Conservation (phyloP, 2,329 filamentous ascomycete genomes). For the Colletotrichum siamense region DNA sequence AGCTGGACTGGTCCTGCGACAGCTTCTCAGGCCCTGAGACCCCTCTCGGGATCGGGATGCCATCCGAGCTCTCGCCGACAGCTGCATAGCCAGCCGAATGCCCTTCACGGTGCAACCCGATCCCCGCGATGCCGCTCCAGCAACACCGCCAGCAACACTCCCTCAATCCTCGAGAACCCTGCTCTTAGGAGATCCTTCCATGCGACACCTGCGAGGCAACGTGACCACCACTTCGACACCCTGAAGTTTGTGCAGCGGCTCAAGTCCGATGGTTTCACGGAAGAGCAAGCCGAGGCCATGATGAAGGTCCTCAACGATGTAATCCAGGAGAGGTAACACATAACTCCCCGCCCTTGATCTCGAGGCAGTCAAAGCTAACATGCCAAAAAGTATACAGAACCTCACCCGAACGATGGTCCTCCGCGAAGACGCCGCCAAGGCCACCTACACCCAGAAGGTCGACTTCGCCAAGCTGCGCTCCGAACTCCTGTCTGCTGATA, state of each 20-base stretch:
- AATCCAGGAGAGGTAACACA: constrained; percentile 84
- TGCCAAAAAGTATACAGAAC: constrained; percentile 80
- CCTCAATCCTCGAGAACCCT: constrained; percentile 32
- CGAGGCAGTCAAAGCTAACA: neutral
- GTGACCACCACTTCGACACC: constrained; percentile 97
- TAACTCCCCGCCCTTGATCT: neutral
- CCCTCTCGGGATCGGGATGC: constrained; percentile 32
- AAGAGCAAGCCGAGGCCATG: constrained; percentile 95
- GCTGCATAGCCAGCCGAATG: constrained; percentile 24
- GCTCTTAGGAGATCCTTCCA: constrained; percentile 64
- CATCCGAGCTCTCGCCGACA: constrained; percentile 14
- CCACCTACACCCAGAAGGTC: constrained; percentile 86
- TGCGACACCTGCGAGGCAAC: constrained; percentile 62
- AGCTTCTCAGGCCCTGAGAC: constrained; percentile 29
- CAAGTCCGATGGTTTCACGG: constrained; percentile 90
- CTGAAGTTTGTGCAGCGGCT: constrained; percentile 94
- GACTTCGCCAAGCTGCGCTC: constrained; percentile 97
- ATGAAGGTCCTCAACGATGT: constrained; percentile 97
- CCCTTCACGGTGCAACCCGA: constrained; percentile 29
- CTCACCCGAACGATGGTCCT: constrained; percentile 97
- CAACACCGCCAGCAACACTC: neutral
- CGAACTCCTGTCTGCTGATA: constrained; percentile 90
- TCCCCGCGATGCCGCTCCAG: constrained; percentile 11
- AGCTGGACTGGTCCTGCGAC: constrained; percentile 52
- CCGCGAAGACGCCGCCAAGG: constrained; percentile 87